A percentile compares a stretch with the other conserved stretches of the same genome.
phyloP scores from a whole-genome alignment of 2,329 filamentous ascomycete genomes.

The Stemphylium vesicarium region DNA sequence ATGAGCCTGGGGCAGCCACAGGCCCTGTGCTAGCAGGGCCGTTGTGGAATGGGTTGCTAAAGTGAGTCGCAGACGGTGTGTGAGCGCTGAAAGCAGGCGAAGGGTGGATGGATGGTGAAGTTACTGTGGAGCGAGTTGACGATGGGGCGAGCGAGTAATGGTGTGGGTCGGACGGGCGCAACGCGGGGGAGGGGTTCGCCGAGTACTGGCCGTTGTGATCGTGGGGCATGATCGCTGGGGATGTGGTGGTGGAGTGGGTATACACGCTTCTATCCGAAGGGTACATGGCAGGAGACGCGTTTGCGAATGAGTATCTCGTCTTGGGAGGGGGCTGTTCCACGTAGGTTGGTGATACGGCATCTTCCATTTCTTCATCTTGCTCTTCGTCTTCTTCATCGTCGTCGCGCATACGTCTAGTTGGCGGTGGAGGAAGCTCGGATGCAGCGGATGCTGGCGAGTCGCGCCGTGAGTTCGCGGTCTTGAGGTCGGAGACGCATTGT shows the following conservation, averaged over 20 bases:
- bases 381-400: conserved; percentile 57
- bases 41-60: conserved; percentile 39
- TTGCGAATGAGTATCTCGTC: conserved; percentile 35
- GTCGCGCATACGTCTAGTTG: conserved; percentile 23
- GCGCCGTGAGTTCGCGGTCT: conserved; percentile 52
- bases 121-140: conserved; percentile 45
- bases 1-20: conserved; percentile 28
- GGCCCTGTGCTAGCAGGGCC: conserved; percentile 34
- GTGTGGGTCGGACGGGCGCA: conserved; percentile 54
- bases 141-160: conserved; percentile 55
- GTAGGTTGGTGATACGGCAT: conserved; percentile 41
- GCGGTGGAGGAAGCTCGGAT: conserved; percentile 35
- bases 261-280: conserved; percentile 48
- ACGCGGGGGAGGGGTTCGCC: conserved; percentile 49
- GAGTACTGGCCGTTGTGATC: conserved; percentile 56
- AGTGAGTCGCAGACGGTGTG: conserved; percentile 36
- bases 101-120: conserved; percentile 44
- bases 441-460: conserved; percentile 33
- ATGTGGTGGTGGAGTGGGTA: conserved; percentile 48
- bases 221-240: conserved; percentile 44
- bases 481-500: conserved; percentile 81
- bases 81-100: conserved; percentile 53
- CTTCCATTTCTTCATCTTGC: conserved; percentile 55
- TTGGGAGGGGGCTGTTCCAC: conserved; percentile 14
- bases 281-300: conserved; percentile 44